Evolutionary conservation across 2,329 filamentous ascomycete genomes (phyloP), one percentile per base, ranked within the genome.

Genomic region (Neobulgaria alba): DNA sequence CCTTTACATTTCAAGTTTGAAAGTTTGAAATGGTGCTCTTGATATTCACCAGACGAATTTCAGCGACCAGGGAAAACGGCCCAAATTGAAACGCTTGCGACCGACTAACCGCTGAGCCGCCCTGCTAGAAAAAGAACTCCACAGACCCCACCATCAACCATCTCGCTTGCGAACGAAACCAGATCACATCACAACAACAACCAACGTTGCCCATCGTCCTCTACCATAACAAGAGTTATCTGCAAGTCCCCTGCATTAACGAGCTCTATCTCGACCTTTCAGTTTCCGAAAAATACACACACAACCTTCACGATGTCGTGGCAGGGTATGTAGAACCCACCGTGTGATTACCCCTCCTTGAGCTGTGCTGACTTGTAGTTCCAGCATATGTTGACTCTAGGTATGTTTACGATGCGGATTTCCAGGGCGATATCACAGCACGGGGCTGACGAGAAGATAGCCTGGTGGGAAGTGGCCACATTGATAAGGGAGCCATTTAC

Each of bases 401-500:
- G 75, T 79, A 74, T 54, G 57, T 47, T 36, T 29, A 14, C 12
- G 10, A 36, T 23, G 18, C 31, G 21, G 10, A 14, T n/a, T 26
- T 10, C 14, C 36, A 29, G 19, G 16, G 19, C 10, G 4, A 18
- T 17, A 10, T 19, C 31, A 12, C 30, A 37, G 38, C 31, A 45
- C 30, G 18, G 33, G 19, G 33, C 57, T 59, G 48, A 57, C 53
- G 41, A 39, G 26, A 29, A 41, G 29, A 54, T 60, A 94, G 87
- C 75, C 78, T 95, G 57, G 75, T 93, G 59, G 82, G 73, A 67
- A 80, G 74, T 57, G 80, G 80, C 59, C 81, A 89, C 62, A 67
- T 94, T 60, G 82, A 92, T 69, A 82, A 87, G 69, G 88, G 75
- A 57, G 84, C 85, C 61, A 88, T 95, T 63, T 79, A 92, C 71